These are phyloP conservation scores for Dictyostelium capitatum DNA, from an alignment of 78 protist species.

Conservation along the genomic window DNA sequence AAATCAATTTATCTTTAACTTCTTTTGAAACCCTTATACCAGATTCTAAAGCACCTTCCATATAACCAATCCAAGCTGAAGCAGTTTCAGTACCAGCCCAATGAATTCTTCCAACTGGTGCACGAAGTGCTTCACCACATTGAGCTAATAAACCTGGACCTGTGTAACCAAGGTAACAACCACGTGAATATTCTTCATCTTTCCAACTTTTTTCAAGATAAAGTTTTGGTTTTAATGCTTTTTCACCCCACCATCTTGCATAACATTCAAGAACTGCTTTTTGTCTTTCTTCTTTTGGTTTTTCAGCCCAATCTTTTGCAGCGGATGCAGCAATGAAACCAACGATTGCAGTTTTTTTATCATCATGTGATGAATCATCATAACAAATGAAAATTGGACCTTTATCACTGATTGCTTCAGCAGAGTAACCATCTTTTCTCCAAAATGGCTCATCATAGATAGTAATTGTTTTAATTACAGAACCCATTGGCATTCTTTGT, in stretches of 20 bases:
- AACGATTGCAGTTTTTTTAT: constrained; percentile 67
- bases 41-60: constrained; percentile 87
- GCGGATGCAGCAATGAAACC: constrained; percentile 73
- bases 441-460: constrained; percentile 86
- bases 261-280: constrained; percentile 70
- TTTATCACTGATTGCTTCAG: constrained; percentile 69
- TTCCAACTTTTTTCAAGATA: constrained; percentile 77
- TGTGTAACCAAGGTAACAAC: constrained; percentile 67
- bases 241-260: constrained; percentile 80
- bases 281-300: constrained; percentile 75
- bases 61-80: constrained; percentile 80
- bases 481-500: constrained; percentile 84
- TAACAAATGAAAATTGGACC: constrained; percentile 81
- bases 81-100: constrained; percentile 87
- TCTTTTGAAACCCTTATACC: constrained; percentile 77
- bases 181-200: constrained; percentile 73
- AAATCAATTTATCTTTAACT: constrained; percentile 36
- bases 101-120: constrained; percentile 81
- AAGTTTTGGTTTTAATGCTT: constrained; percentile 44
- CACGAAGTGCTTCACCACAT: constrained; percentile 46
- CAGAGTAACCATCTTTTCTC: constrained; percentile 81
- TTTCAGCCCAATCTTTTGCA: constrained; percentile 53
- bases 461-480: constrained; percentile 74
- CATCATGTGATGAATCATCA: constrained; percentile 77
- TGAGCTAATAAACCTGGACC: constrained; percentile 53